Base-by-base conservation (phyloP, 2,329 filamentous ascomycete genomes). In the Aspergillus pseudoviridinutans region DNA sequence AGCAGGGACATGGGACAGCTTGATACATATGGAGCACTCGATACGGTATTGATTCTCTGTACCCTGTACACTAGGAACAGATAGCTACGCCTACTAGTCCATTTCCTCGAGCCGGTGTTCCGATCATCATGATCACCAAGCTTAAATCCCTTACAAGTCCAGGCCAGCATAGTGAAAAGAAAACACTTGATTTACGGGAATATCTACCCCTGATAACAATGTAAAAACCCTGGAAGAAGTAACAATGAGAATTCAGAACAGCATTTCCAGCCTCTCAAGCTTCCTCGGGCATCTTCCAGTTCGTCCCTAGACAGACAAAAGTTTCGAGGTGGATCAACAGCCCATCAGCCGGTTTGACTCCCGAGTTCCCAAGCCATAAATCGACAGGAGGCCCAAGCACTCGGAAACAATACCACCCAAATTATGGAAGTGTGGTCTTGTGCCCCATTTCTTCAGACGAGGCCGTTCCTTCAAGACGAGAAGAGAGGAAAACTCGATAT, bases 301-400 rank as follows among this genome's bases (percentile, higher is more conserved):
- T 25, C 14, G 24, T 47, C 44, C 5, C 1, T 14, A 17, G 44
- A 24, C 12, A 46, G 8, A 9, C 22, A 10, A 1, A 1, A 27
- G 44, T 24, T 24, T 24, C 24, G 42, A 46, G 22, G 44, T 47
- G 44, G 44, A 47, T 47, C 44, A 47, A 47, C 42, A 22, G 42
- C 7, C 14, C 14, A 44, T 44, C 41, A 44, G 14, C n/a, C 7
- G 41, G 7, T 44, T 44, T 8, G 41, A 46, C 9, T 24, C 10
- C 42, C 12, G 6, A 35, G 4, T 29, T 29, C 28, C 9, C 14
- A 7, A 38, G 32, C 29, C 29, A 42, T n/a, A 42, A 17, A 44
- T 20, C 9, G 6, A 25, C 9, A 24, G 44, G 61, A 60, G 63
- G 61, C 52, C 61, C 60, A 62, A 64, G 63, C 63, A 64, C 63